Evolutionary conservation across 371 early-diverging fungal genomes (phyloP), one percentile per base, ranked within the genome.

Genomic region (Batrachochytrium dendrobatidis): DNA sequence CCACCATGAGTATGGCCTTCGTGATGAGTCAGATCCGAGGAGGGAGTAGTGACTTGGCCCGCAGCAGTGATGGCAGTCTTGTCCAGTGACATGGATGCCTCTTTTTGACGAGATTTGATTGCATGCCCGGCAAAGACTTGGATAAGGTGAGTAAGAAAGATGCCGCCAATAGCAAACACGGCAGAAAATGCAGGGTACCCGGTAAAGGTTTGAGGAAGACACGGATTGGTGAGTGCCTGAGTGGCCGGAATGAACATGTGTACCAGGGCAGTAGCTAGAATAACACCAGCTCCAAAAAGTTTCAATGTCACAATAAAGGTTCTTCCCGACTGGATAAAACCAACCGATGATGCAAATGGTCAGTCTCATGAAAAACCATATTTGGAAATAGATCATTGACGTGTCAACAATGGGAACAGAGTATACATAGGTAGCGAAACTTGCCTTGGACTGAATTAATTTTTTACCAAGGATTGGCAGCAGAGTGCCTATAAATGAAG

Each of bases 271-370:
- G 67, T 67, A 30, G 56, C n/a, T 18, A 67, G 50, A 51, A 68
- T 68, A 59, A 68, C 68, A 33, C 68, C 68, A 26, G 54, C 49
- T 49, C 68, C 64, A 54, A 68, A 63, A 25, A 68, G 50, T 49
- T 68, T 68, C 7, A 59, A 20, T 44, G 12, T 12, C n/a, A n/a
- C 39, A 12, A 39, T 12, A 12, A 39, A 12, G 39, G n/a, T n/a
- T 39, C n/a, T 39, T 12, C 39, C 39, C n/a, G 39, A 15, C 39
- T 39, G 39, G 15, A 39, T 39, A n/a, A n/a, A n/a, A n/a, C n/a
- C n/a, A n/a, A n/a, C n/a, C n/a, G n/a, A n/a, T n/a, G n/a, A n/a
- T n/a, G n/a, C n/a, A n/a, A n/a, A n/a, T n/a, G n/a, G n/a, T n/a
- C n/a, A n/a, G n/a, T n/a, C n/a, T n/a, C n/a, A n/a, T n/a, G n/a